These are phyloP conservation scores for Eucalyptus polyanthemos DNA, from an alignment of 345 rosid species.

Conservation along the genomic window DNA sequence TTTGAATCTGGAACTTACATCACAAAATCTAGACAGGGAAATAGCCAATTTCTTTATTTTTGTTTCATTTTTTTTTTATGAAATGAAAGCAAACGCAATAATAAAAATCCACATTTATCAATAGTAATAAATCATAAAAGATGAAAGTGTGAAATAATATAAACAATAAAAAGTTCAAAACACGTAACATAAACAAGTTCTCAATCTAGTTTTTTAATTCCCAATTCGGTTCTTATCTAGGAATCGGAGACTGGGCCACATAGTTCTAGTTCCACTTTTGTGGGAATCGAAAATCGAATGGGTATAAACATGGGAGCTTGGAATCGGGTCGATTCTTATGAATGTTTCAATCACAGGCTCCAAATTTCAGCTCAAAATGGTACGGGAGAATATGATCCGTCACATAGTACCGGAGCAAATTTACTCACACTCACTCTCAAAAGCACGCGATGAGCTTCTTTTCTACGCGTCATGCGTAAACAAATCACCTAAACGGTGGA, in stretches of 20 bases:
- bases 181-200: not conserved
- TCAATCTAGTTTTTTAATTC: not conserved
- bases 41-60: too few species aligned
- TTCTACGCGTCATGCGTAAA: not conserved
- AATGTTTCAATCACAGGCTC: not conserved
- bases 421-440: not conserved
- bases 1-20: accelerated
- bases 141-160: accelerated
- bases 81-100: too few species aligned
- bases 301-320: accelerated
- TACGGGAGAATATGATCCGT: not conserved
- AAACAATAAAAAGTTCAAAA: not conserved
- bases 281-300: accelerated
- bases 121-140: too few species aligned
- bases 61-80: too few species aligned
- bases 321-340: accelerated
- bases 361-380: not conserved
- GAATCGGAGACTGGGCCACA: accelerated
- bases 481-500: not conserved
- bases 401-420: accelerated
- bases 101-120: not conserved
- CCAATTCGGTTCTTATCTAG: not conserved
- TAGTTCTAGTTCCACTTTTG: too few species aligned
- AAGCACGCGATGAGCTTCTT: not conserved
- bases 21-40: not conserved